These are phyloP conservation scores for Clausena lansium DNA, from an alignment of 345 rosid genomes.

Conservation along the genomic window DNA sequence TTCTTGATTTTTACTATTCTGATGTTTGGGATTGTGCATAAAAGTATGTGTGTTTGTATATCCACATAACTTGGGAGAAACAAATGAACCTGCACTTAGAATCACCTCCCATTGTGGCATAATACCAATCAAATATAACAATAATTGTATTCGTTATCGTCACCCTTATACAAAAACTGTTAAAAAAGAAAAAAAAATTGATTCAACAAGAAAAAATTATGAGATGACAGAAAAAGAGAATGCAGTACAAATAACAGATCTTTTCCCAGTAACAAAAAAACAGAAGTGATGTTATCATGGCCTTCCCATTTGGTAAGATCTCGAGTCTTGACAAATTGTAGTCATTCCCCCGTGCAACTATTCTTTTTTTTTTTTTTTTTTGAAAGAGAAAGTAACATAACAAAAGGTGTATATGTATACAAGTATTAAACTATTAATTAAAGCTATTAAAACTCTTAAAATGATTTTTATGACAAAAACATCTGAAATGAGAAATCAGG, in stretches of 20 bases:
- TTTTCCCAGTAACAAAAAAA: neutral
- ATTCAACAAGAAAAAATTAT: neutral
- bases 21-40: neutral
- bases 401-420: too few species aligned
- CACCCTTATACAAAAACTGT: neutral
- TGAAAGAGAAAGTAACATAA: too few species aligned
- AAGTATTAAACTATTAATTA: neutral
- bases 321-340: too few species aligned
- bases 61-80: neutral
- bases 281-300: neutral
- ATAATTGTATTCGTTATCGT: neutral
- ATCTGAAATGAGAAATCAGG: neutral
- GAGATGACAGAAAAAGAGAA: neutral
- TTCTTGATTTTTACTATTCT: too few species aligned
- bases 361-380: too few species aligned
- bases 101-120: neutral
- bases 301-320: too few species aligned
- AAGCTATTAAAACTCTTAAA: neutral
- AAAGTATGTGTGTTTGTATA: neutral
- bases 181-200: neutral
- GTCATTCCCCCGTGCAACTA: too few species aligned
- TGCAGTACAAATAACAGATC: too few species aligned
- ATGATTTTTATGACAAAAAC: neutral
- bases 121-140: neutral
- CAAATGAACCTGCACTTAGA: neutral